Evolutionary conservation across 352 stramenopile genomes (phyloP), one percentile per base, ranked within the genome.

Genomic region (Phytopythium delawarense): DNA sequence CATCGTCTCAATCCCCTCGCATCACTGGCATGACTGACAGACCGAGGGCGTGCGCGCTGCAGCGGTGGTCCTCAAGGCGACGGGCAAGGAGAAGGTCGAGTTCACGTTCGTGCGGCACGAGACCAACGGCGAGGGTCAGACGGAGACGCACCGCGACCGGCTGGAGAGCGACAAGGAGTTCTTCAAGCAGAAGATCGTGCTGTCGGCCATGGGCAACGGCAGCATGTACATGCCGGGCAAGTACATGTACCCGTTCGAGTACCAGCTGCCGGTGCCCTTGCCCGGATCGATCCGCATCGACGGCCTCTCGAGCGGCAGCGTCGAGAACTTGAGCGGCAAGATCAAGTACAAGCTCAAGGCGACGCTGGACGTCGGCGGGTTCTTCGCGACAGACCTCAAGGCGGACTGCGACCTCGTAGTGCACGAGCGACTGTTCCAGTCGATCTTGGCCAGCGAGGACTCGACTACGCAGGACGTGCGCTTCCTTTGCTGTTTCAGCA

Each of bases 301-400:
- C 2, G 69, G 61, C n/a, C 87, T 87, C 69, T 75, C 69, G 25
- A 67, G 74, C 1, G 61, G 73, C n/a, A 64, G 69, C 25, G 57
- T 88, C 20, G 63, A 78, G 16, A 67, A 83, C 15, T 44, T 89
- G 21, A 66, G 74, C 35, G 82, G 75, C 13, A 76, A 79, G 50
- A 91, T 89, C 78, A 81, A 87, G 70, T 91, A 91, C 75, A 88
- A 87, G 57, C 78, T 89, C 70, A 88, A 89, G 62, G 80, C 76
- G 4, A 88, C 82, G 21, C 71, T 89, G 8, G 79, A 87, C 37
- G 78, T 91, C 25, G 63, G 65, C 54, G 82, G 82, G 0, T 81
- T 79, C 59, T 83, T 88, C 39, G 61, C 81, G 13, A 84, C 72
- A 7, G 82, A 91, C 46, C 70, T 91, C 64, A 89, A 88, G 62